Evolutionary conservation across 2,329 filamentous ascomycete species (phyloP).

Genomic region (Talaromyces piceae): DNA sequence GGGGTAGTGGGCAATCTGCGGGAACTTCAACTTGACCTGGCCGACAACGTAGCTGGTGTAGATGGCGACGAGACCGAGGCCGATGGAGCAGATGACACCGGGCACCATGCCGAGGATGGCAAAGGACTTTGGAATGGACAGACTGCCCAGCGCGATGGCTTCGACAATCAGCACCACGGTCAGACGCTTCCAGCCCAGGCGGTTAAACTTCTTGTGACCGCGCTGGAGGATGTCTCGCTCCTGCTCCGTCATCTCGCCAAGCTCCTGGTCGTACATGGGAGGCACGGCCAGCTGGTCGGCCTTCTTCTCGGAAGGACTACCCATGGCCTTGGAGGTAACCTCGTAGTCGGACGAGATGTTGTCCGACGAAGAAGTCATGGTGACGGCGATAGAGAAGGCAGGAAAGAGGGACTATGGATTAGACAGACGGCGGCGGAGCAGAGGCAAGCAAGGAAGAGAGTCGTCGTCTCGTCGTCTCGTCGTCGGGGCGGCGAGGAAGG

Average conservation of each 20-base stretch:
- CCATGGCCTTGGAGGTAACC: conserved; percentile 3
- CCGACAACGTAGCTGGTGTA: conserved; percentile 38
- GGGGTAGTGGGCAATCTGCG: conserved; percentile 35
- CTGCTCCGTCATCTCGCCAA: conserved; percentile 11
- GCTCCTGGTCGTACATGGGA: conserved; percentile 10
- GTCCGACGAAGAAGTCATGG: conserved; percentile 7
- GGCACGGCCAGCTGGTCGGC: not conserved
- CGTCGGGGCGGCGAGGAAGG: too few species aligned
- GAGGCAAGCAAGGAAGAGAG: not conserved
- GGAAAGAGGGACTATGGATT: not conserved
- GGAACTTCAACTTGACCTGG: conserved; percentile 31
- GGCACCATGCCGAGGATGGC: conserved; percentile 41
- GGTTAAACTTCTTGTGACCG: conserved; percentile 10
- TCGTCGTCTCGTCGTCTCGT: too few species aligned
- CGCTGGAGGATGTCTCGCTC: conserved; percentile 7
- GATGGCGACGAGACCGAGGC: conserved; percentile 33
- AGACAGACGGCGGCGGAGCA: too few species aligned
- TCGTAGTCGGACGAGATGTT: conserved; percentile 11
- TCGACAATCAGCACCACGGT: conserved; percentile 46
- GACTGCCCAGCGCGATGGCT: conserved; percentile 42
- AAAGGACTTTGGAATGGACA: conserved; percentile 41
- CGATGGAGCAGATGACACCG: conserved; percentile 38
- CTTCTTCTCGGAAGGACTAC: not conserved
- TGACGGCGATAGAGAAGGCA: not conserved
- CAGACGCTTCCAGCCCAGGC: conserved; percentile 45